Evolutionary conservation across 805 yeast genomes (phyloP).

Genomic region (Candida endomychidarum): DNA sequence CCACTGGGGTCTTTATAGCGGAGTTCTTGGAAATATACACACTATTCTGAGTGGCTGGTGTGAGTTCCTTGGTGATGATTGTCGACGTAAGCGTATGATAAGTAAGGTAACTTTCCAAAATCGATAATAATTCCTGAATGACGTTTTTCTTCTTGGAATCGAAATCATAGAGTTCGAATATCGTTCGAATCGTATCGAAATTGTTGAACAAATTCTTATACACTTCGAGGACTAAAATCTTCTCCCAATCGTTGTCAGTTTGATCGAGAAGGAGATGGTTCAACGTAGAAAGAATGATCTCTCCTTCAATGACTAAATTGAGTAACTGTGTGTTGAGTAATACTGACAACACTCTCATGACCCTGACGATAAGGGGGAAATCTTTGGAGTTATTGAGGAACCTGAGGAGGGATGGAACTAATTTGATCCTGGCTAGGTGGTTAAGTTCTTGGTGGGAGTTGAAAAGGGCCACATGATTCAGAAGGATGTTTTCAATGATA

Average conservation of each 20-base stretch:
- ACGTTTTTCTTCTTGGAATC: conserved; percentile 57
- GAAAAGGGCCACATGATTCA: conserved; percentile 60
- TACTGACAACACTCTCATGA: conserved; percentile 66
- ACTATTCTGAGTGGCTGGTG: conserved; percentile 10
- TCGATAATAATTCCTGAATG: conserved; percentile 51
- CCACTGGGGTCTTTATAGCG: conserved; percentile 50
- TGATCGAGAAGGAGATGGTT: conserved; percentile 63
- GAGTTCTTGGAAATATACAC: conserved; percentile 43
- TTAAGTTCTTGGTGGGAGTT: conserved; percentile 61
- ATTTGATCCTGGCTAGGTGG: conserved; percentile 60
- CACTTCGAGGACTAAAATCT: conserved; percentile 70
- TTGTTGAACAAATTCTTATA: conserved; percentile 61
- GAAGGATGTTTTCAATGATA: conserved; percentile 73
- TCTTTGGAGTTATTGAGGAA: conserved; percentile 52
- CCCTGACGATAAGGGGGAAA: conserved; percentile 72
- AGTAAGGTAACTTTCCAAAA: conserved; percentile 23
- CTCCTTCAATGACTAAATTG: conserved; percentile 71
- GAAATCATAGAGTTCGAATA: conserved; percentile 64
- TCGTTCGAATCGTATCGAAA: conserved; percentile 46
- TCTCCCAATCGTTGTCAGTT: conserved; percentile 58
- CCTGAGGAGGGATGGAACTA: conserved; percentile 75
- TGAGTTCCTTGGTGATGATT: conserved; percentile 20
- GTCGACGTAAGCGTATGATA: conserved; percentile 16
- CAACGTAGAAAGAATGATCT: conserved; percentile 72
- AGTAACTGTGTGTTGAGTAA: conserved; percentile 57